Conservation (phyloP, 768 basidiomycete genomes). For the Daedaleopsis nitida region DNA sequence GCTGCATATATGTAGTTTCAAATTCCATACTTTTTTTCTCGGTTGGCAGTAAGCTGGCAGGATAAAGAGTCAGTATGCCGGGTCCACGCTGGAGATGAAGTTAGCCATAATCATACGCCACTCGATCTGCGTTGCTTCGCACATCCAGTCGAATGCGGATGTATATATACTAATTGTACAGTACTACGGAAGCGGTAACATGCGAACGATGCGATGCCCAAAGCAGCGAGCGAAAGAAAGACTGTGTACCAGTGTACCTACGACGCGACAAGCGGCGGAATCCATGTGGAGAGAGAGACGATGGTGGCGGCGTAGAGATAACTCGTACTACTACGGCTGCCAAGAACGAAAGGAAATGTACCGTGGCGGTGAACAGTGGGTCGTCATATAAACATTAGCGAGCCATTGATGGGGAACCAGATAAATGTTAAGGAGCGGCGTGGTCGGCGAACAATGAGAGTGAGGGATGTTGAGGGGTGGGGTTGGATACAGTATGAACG, state of each 20-base stretch:
- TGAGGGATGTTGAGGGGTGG: not conserved
- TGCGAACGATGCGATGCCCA: constrained; percentile 17
- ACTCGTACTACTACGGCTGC: constrained; percentile 2
- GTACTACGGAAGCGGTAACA: constrained; percentile 11
- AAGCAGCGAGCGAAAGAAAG: constrained; percentile 18
- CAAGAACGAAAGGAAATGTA: not conserved
- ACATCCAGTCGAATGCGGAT: not conserved
- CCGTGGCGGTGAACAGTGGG: not conserved
- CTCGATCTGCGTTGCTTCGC: too few species aligned
- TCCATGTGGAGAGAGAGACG: constrained; percentile 3
- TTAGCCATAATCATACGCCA: too few species aligned
- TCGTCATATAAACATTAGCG: constrained; percentile 11
- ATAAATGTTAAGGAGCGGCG: constrained; percentile 11
- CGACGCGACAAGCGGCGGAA: constrained; percentile 9
- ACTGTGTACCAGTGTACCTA: constrained; percentile 1
- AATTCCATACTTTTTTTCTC: too few species aligned
- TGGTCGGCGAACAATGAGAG: not conserved
- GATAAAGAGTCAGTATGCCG: too few species aligned
- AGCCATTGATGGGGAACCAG: constrained; percentile 1
- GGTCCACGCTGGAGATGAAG: too few species aligned
- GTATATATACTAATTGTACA: constrained; percentile 23
- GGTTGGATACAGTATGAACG: not conserved
- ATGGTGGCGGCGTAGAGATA: not conserved
- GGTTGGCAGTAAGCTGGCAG: too few species aligned
- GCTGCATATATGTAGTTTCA: too few species aligned